Evolutionary conservation across 2,329 filamentous ascomycete species (phyloP).

Genomic region (Fusarium siculi): DNA sequence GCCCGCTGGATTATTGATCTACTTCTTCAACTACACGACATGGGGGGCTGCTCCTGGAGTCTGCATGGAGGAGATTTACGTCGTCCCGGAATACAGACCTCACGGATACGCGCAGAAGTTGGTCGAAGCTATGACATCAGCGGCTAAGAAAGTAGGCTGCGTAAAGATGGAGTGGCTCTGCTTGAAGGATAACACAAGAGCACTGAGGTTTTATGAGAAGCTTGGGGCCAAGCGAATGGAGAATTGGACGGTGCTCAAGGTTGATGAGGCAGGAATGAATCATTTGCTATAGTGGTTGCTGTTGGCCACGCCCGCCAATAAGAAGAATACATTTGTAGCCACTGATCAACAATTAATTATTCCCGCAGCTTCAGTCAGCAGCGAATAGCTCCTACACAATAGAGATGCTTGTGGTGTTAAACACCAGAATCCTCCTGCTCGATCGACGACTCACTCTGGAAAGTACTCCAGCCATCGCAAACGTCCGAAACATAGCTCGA

Average conservation of each 20-base stretch:
- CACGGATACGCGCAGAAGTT: conserved; percentile 1
- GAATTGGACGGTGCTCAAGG: conserved; percentile 4
- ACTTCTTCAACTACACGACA: conserved; percentile 11
- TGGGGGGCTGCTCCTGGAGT: conserved; percentile 7
- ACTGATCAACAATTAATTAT: too few relatives aligned
- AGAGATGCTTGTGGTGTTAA: background rate
- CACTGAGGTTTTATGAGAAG: conserved; percentile 2
- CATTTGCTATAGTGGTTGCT: background rate
- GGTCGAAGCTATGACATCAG: background rate
- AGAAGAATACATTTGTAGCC: background rate
- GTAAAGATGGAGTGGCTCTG: conserved; percentile 19
- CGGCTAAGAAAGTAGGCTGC: background rate
- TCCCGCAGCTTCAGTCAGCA: background rate
- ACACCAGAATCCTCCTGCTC: conserved; percentile 6
- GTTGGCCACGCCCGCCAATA: rapidly evolving
- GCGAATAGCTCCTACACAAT: background rate
- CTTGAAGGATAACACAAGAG: background rate
- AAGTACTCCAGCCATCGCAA: conserved; percentile 1
- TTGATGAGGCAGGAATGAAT: background rate
- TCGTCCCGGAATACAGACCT: background rate
- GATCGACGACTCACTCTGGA: background rate
- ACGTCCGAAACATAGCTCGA: conserved; percentile 18
- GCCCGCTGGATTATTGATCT: background rate
- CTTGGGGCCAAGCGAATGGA: background rate
- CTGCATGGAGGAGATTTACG: conserved; percentile 4